phyloP scores from a whole-genome alignment of 1,284 basidiomycete genomes.

The Boletus semigastroideus region DNA sequence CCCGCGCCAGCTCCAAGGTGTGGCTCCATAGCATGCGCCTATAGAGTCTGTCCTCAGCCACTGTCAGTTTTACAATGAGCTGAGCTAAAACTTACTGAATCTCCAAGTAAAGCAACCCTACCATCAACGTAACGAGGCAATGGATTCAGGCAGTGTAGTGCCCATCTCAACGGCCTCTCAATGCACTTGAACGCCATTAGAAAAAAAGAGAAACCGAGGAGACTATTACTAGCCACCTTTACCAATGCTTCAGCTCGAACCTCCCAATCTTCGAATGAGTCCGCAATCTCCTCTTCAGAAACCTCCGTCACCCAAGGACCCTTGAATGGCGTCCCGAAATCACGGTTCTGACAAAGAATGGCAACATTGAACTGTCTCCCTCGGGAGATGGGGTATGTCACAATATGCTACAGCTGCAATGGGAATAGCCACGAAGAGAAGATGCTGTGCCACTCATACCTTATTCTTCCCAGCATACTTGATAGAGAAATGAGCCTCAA shows the following conservation, averaged over 20 bases:
- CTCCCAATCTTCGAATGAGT: constrained; percentile 41
- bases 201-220: neutral
- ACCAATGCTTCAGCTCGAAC: constrained; percentile 38
- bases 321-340: constrained; percentile 37
- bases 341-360: constrained; percentile 35
- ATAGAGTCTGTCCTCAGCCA: neutral
- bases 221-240: constrained; percentile 28
- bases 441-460: constrained; percentile 30
- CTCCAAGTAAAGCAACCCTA: constrained; percentile 36
- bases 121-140: constrained; percentile 32
- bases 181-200: constrained; percentile 14
- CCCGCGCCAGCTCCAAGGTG: constrained; percentile 34
- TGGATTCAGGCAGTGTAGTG: constrained; percentile 29
- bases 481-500: neutral
- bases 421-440: neutral
- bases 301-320: constrained; percentile 38
- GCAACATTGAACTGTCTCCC: constrained; percentile 45
- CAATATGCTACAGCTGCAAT: constrained; percentile 37
- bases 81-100: constrained; percentile 28
- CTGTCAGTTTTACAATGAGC: neutral
- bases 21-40: constrained; percentile 36
- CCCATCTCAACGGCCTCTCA: constrained; percentile 30
- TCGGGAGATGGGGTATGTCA: constrained; percentile 44
- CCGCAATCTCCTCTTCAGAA: constrained; percentile 31
- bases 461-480: constrained; percentile 46